Base-by-base conservation (phyloP, 2,329 filamentous ascomycete species). In the Verruconis gallopava region DNA sequence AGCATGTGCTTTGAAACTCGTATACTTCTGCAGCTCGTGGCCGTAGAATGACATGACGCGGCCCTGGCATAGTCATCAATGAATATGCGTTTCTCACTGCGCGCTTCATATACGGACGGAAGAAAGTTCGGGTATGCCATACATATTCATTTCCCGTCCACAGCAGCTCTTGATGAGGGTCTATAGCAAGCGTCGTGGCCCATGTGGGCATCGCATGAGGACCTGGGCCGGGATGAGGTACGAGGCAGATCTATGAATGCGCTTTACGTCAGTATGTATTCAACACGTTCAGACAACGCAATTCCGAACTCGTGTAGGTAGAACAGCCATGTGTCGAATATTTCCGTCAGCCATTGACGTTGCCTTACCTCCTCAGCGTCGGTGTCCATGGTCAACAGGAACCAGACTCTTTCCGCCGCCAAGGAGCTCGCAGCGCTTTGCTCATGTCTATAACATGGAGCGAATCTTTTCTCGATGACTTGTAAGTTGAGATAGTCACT, bases 101-200 rank as follows among this genome's bases (percentile, higher is more conserved):
- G 13, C 6, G 20, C 12, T 6, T 28, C 12, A 14, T 18, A 28
- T 15, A 21, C 30, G 28, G 21, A 32, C 21, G 6, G 15, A 21
- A 14, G 34, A 25, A 5, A 37, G 5, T 32, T 37, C 15, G 12
- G 5, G 12, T 15, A 13, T 21, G 15, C 62, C 75, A 67, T 69
- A 91, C 85, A 69, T 79, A 85, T 65, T 91, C 84, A 60, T 91
- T 93, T 37, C 88, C 93, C 3, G 79, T 77, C 91, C 93, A 98
- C 41, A 98, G 65, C 25, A 98, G 72, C 60, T 98, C 91, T 59
- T 94, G 82, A 30, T 73, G 71, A 44, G 81, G 81, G 60, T 98
- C 91, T 62, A 98, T 98, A 37, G 82, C 81, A 60, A 95, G 74
- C 2, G 85, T 80, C 35, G 82, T 80, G 50, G 85, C 77, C 44